These are phyloP conservation scores for Colletotrichum kahawae DNA, from an alignment of 2,329 filamentous ascomycete genomes.

Conservation along the genomic window DNA sequence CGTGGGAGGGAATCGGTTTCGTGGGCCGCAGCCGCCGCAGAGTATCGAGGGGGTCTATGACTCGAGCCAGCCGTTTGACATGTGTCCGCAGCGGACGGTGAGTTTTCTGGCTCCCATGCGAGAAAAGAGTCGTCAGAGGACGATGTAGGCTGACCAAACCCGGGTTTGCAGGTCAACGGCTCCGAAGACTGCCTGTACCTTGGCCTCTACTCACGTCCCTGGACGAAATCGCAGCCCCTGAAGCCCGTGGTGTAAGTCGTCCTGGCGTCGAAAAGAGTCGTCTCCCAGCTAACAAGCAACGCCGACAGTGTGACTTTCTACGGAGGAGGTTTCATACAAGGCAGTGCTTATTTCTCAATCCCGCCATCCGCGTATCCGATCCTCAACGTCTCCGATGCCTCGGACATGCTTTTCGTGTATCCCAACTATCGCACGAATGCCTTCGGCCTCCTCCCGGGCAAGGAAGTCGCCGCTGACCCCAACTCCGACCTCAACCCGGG, in stretches of 20 bases:
- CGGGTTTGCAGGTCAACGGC: constrained; percentile 44
- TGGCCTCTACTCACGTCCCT: constrained; percentile 64
- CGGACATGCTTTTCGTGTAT: constrained; percentile 51
- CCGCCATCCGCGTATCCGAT: constrained; percentile 63
- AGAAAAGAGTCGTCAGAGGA: neutral
- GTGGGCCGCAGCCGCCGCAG: constrained; percentile 61
- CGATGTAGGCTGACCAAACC: neutral
- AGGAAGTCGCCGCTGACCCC: constrained; percentile 46
- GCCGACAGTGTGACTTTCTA: neutral
- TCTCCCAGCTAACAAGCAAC: neutral
- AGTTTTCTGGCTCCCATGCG: neutral
- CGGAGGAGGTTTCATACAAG: constrained; percentile 66
- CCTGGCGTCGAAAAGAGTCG: neutral
- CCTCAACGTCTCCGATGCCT: constrained; percentile 55
- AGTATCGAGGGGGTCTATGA: constrained; percentile 55
- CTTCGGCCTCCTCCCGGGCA: constrained; percentile 59
- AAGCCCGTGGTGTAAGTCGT: constrained; percentile 53
- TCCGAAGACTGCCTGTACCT: constrained; percentile 68
- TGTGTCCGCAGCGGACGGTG: constrained; percentile 63
- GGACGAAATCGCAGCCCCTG: constrained; percentile 46
- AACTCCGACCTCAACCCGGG: constrained; percentile 56
- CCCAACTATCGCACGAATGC: constrained; percentile 63
- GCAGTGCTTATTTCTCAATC: constrained; percentile 57
- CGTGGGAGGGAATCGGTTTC: constrained; percentile 61
- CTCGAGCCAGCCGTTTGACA: constrained; percentile 58